Base-by-base conservation (phyloP, 768 basidiomycete species). In the Suillus lakei region DNA sequence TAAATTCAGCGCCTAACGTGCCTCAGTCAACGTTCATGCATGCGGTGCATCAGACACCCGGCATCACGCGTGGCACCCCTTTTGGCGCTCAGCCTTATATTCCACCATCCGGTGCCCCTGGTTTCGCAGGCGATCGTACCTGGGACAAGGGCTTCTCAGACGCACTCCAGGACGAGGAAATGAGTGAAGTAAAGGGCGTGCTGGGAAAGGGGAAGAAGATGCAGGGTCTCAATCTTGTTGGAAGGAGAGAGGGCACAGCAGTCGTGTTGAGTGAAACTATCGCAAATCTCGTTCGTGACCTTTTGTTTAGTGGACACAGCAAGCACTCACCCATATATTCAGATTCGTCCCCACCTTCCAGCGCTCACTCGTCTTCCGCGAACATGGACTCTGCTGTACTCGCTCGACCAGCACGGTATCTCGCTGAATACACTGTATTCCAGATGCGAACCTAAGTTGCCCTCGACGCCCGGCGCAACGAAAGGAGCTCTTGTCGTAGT, bases 361-460 rank as follows among this genome's bases (percentile, higher is more conserved):
- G 88, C 93, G 0, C 84, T 96, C 7, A 81, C 86, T 2, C 89
- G 91, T 5, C 85, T 96, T 21, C 84, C 90, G 0, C 81, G 83
- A 8, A 79, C 82, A 34, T 97, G 95, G 95, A 84, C 85, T 0
- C 84, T 96, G 0, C 78, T 95, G 6, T 96, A 96, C 79, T 96
- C 94, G 18, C 83, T 98, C 21, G 97, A 99, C 72, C 96, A 98
- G 71, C 92, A 99, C 69, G 97, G 97, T 0, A 95, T 96, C 53
- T 96, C 95, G 15, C 82, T 98, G 16, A 88, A 91, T 53, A 98
- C 97, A 1, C 84, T 98, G 6, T 98, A 98, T 75, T 71, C 83
- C 3, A 84, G 84, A 1, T 92, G 89, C 61, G 86, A 86, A 60
- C 70, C 75, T 5, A 76, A 78, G 28, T 39, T 73, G 23, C 76